These are phyloP conservation scores for Galium porrigens DNA, from an alignment of 305 asterid genomes.

Conservation along the genomic window DNA sequence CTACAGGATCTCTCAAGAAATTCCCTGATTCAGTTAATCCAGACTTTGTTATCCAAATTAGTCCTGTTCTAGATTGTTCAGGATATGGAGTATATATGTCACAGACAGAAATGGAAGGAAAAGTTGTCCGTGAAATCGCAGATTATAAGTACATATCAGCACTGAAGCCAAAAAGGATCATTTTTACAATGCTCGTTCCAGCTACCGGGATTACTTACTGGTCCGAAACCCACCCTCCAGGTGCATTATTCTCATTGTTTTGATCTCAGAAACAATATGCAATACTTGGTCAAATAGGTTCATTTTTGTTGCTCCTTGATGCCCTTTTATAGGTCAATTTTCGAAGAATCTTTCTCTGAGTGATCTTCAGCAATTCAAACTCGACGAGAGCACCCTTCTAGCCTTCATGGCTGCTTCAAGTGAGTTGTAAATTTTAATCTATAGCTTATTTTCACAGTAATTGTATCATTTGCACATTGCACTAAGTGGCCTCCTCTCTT, in stretches of 20 bases:
- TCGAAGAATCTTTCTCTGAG: conserved; percentile 36
- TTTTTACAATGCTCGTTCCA: conserved; percentile 48
- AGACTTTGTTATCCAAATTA: conserved; percentile 51
- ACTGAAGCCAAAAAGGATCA: conserved; percentile 46
- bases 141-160: conserved; percentile 52
- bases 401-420: conserved; percentile 56
- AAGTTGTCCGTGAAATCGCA: conserved; percentile 30
- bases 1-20: conserved; percentile 40
- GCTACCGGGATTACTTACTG: conserved; percentile 41
- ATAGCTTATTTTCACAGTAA: background rate
- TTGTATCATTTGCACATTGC: background rate
- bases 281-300: background rate
- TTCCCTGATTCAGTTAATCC: conserved; percentile 35
- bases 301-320: background rate
- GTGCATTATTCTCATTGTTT: conserved; percentile 23
- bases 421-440: conserved; percentile 20
- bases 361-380: conserved; percentile 47
- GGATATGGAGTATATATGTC: conserved; percentile 57
- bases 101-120: conserved; percentile 59
- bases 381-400: conserved; percentile 58
- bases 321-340: conserved; percentile 37
- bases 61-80: conserved; percentile 77
- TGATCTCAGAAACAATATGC: background rate
- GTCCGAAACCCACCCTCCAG: conserved; percentile 65
- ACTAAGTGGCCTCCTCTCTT: background rate